Percentiles rank a stretch among this genome's conserved stretches.
phyloP scores from a whole-genome alignment of 176 grass and related monocot species.

The Dactylis glomerata region DNA sequence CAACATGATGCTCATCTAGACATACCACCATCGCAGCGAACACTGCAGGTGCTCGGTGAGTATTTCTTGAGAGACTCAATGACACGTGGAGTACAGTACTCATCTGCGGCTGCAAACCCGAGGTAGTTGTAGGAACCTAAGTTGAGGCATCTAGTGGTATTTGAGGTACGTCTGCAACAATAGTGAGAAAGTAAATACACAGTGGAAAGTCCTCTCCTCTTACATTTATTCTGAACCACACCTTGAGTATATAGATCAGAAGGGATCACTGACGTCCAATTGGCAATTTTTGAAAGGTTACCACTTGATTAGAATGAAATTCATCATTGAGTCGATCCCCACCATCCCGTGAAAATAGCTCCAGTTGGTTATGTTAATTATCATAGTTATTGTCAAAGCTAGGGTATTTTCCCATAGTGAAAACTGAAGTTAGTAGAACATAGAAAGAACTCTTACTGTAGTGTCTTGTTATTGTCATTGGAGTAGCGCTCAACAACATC shows the following conservation, averaged over 20 bases:
- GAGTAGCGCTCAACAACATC: constrained; percentile 78
- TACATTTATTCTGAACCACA: constrained; percentile 2
- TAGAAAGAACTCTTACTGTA: constrained; percentile 43
- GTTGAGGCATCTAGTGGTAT: constrained; percentile 74
- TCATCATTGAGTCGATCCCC: neutral
- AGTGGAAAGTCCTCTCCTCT: neutral
- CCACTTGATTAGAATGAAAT: neutral
- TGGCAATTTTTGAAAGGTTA: neutral
- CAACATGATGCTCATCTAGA: neutral
- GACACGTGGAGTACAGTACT: constrained; percentile 84
- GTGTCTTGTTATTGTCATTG: constrained; percentile 84
- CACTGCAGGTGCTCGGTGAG: constrained; percentile 77
- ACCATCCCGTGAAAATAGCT: neutral
- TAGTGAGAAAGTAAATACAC: neutral
- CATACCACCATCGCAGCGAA: constrained; percentile 65
- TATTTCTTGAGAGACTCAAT: constrained; percentile 86
- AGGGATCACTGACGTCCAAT: neutral
- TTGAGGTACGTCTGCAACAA: constrained; percentile 56
- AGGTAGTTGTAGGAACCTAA: constrained; percentile 94
- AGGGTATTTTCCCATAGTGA: neutral
- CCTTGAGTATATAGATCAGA: neutral
- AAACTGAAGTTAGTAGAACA: neutral
- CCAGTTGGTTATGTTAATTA: neutral
- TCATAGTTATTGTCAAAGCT: neutral
- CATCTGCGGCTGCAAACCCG: constrained; percentile 86